A percentile compares a stretch with the other conserved stretches of the same genome.
phyloP scores from a whole-genome alignment of 345 rosid genomes.

The Carallia pectinifolia region DNA sequence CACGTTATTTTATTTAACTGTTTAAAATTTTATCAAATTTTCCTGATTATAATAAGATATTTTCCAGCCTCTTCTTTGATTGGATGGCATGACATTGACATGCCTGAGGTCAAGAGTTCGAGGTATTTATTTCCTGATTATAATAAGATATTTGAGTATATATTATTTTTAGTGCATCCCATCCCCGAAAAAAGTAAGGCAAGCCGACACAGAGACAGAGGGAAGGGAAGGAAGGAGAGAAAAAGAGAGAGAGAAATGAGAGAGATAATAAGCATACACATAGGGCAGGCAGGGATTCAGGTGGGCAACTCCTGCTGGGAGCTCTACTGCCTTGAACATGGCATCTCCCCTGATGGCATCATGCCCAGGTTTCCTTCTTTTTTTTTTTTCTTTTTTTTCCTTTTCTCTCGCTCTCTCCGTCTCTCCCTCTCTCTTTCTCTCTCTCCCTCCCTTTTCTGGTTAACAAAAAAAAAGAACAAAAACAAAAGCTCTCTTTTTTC shows the following conservation, averaged over 20 bases:
- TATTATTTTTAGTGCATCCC: too few relatives aligned
- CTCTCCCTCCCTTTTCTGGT: background rate
- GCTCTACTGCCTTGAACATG: slow-evolving; percentile 61
- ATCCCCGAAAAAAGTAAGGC: too few relatives aligned
- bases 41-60: too few relatives aligned
- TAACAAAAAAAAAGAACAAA: background rate
- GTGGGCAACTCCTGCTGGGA: slow-evolving; percentile 68
- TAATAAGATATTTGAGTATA: too few relatives aligned
- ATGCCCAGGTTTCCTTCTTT: slow-evolving; percentile 46
- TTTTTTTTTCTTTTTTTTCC: background rate
- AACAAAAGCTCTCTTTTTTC: background rate
- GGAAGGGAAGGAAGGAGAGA: too few relatives aligned
- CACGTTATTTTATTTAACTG: too few relatives aligned
- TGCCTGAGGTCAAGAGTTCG: too few relatives aligned
- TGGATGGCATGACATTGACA: too few relatives aligned
- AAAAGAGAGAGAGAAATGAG: slow-evolving; percentile 28
- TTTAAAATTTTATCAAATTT: too few relatives aligned
- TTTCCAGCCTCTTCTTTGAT: too few relatives aligned
- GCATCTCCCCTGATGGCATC: slow-evolving; percentile 60
- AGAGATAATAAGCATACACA: slow-evolving; percentile 61
- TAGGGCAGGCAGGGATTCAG: slow-evolving; percentile 65
- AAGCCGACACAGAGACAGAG: too few relatives aligned
- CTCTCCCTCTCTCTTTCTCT: background rate
- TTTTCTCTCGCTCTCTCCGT: background rate
- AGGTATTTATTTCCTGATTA: too few relatives aligned